Conservation (phyloP, 2,329 filamentous ascomycete genomes). For the Apiospora phragmitis region DNA sequence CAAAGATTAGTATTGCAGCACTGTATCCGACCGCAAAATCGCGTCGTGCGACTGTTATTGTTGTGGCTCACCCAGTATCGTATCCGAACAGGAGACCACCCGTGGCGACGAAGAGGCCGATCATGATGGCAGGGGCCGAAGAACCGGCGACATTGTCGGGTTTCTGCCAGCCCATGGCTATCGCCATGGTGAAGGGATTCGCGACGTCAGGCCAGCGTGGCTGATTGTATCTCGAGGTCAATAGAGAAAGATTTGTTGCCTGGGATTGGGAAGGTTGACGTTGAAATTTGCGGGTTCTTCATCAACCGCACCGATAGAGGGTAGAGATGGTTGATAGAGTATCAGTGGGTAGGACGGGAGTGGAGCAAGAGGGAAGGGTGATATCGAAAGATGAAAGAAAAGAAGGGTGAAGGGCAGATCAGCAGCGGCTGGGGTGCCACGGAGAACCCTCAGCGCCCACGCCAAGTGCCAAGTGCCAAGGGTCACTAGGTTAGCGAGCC, state of each 20-base stretch:
- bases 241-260: background rate
- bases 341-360: constrained; percentile 24
- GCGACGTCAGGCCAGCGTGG: constrained; percentile 50
- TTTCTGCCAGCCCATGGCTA: constrained; percentile 72
- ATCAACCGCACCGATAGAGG: constrained; percentile 23
- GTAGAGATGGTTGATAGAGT: constrained; percentile 20
- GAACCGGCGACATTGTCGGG: constrained; percentile 74
- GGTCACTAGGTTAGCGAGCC: background rate
- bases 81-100: constrained; percentile 71
- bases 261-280: constrained; percentile 19
- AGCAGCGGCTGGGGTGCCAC: background rate
- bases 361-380: background rate
- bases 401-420: constrained; percentile 9
- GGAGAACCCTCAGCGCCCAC: background rate
- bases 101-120: constrained; percentile 70
- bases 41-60: background rate
- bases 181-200: constrained; percentile 56
- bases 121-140: constrained; percentile 70
- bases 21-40: background rate
- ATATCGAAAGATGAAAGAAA: constrained; percentile 8
- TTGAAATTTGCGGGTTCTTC: constrained; percentile 29
- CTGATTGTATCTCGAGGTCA: constrained; percentile 1
- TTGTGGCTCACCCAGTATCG: constrained; percentile 61
- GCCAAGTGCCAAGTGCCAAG: constrained; percentile 12
- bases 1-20: background rate